Base-by-base conservation (phyloP, 495 filamentous ascomycete species). In the Terfezia boudieri region DNA sequence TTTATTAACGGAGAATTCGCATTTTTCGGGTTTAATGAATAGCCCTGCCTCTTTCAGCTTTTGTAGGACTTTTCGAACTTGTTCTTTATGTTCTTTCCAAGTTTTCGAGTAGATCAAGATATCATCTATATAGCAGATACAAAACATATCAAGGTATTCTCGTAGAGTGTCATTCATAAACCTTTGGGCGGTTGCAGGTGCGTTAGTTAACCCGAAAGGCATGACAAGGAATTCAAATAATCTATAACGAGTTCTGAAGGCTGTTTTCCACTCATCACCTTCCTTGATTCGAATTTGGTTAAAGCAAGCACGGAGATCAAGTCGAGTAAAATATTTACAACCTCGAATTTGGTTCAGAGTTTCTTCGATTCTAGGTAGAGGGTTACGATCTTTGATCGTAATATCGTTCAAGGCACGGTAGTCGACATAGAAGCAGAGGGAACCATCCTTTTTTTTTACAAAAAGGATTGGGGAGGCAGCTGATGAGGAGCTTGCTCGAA, bases 161-260 rank as follows among this genome's bases (percentile, higher is more conserved):
- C 16, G 22, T 12, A 60, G 37, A 17, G 50, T 17, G 41, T 61
- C 49, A 37, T 62, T 60, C 9, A 60, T 62, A 53, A 52, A 58
- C 9, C 53, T 23, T 53, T 62, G 50, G 35, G 56, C 60, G 0
- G 32, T 46, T 1, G 10, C 36, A 0, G 55, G 52, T 9, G 57
- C 43, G 46, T 59, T 61, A 48, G 20, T 20, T 37, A 48, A 20
- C 9, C 43, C 55, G 53, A 67, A 67, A 9, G 61, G 61, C 51
- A 59, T 66, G 4, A 55, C 62, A 52, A 53, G 43, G 26, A 48
- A 68, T 51, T 72, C 49, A 41, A 53, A 71, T 1, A 64, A 48
- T 0, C 63, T 59, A 22, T 63, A 67, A 10, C 56, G 20, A 0
- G 62, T 71, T 8, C 58, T 0, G 51, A 53, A 55, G n/a, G 55